These are phyloP conservation scores for Chaetomium sp. DNA, from an alignment of 2,329 filamentous ascomycete genomes.

Conservation along the genomic window DNA sequence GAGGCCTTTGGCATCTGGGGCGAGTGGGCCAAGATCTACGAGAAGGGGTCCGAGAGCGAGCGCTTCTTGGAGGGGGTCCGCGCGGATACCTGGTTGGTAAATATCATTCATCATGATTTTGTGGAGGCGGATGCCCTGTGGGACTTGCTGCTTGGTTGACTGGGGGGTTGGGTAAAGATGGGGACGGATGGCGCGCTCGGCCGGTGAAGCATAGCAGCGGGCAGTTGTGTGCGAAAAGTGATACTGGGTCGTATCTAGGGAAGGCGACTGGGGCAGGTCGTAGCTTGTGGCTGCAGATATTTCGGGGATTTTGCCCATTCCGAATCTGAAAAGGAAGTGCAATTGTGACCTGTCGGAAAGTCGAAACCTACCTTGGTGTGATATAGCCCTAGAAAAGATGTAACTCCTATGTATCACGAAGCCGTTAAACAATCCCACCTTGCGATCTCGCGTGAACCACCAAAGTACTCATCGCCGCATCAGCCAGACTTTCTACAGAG, in stretches of 20 bases:
- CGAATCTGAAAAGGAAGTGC: neutral
- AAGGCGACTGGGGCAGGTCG: neutral
- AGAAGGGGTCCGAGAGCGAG: slow-evolving; percentile 69
- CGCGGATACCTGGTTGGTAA: slow-evolving; percentile 83
- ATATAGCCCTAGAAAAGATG: neutral
- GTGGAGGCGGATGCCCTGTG: slow-evolving; percentile 72
- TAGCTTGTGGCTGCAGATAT: neutral
- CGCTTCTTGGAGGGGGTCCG: slow-evolving; percentile 68
- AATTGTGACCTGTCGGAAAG: neutral
- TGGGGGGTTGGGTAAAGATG: neutral
- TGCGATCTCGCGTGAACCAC: neutral
- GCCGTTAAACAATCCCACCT: neutral
- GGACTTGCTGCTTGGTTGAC: slow-evolving; percentile 58
- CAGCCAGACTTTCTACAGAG: neutral
- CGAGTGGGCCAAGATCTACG: slow-evolving; percentile 90
- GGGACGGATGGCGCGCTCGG: neutral
- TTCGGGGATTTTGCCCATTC: neutral
- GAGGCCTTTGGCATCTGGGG: slow-evolving; percentile 95
- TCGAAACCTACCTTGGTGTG: neutral
- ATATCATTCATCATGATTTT: slow-evolving; percentile 82
- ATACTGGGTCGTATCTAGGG: neutral
- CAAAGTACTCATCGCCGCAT: neutral
- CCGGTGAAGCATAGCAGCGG: neutral
- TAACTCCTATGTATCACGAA: neutral
- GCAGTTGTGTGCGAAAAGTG: neutral